Conservation (phyloP, 371 early-diverging fungal genomes). For the Saksenaea vasiformis region DNA sequence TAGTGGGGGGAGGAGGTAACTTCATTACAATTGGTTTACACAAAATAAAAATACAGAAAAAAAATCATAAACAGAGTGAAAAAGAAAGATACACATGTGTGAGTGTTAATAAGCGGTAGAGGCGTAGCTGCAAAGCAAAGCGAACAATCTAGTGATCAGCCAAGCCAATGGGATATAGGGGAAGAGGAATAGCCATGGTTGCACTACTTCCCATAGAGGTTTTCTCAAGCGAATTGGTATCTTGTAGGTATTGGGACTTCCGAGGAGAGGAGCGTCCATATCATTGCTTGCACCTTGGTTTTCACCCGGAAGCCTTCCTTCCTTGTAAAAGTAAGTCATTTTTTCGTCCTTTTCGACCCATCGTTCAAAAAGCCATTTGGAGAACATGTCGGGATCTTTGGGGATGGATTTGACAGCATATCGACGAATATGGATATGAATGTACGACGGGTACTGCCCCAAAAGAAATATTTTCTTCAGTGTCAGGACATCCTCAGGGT, state of each 20-base stretch:
- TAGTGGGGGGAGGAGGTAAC: not conserved
- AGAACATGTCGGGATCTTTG: constrained; percentile 59
- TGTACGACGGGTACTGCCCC: constrained; percentile 66
- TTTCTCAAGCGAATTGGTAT: constrained; percentile 4
- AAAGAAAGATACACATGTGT: not conserved
- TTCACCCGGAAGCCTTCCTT: constrained; percentile 62
- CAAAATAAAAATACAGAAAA: not conserved
- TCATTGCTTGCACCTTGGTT: constrained; percentile 1
- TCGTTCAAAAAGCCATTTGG: constrained; percentile 71
- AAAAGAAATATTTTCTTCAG: constrained; percentile 69
- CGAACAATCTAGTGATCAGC: not conserved
- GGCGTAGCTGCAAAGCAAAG: not conserved
- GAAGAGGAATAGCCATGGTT: constrained; percentile 6
- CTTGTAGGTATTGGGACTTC: not conserved
- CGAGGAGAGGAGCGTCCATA: not conserved
- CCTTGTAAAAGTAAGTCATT: constrained; percentile 73
- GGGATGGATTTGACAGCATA: constrained; percentile 69
- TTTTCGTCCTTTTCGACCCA: constrained; percentile 83
- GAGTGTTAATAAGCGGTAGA: not conserved
- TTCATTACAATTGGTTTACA: not conserved
- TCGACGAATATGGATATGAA: constrained; percentile 78
- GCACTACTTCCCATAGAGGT: not conserved
- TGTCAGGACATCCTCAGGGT: constrained; percentile 77
- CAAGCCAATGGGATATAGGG: constrained; percentile 8
- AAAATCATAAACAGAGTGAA: not conserved